These are phyloP conservation scores for Starmerella vaccinii DNA, from an alignment of 805 yeast genomes.

Conservation along the genomic window DNA sequence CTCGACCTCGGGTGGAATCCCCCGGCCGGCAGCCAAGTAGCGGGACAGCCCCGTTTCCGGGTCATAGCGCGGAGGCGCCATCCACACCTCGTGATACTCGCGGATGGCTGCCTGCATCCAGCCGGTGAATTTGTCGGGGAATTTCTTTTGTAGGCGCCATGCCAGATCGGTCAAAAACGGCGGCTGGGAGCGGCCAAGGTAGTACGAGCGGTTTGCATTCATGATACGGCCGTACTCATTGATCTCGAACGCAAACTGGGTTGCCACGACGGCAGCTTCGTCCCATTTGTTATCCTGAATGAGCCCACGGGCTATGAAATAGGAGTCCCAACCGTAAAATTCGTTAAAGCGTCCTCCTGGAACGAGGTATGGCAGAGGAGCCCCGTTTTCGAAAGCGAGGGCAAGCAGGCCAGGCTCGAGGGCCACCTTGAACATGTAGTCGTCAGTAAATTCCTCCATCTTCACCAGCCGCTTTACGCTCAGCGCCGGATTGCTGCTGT, in stretches of 20 bases:
- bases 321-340: constrained; percentile 96
- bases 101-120: constrained; percentile 70
- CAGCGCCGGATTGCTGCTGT: constrained; percentile 28
- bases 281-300: constrained; percentile 54
- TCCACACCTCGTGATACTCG: constrained; percentile 80
- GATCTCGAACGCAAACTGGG: constrained; percentile 83
- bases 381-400: constrained; percentile 50
- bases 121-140: constrained; percentile 50
- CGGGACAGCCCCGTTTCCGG: constrained; percentile 67
- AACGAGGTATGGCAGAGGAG: constrained; percentile 76
- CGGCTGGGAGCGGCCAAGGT: constrained; percentile 86
- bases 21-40: constrained; percentile 80
- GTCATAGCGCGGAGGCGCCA: constrained; percentile 61
- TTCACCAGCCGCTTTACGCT: constrained; percentile 72
- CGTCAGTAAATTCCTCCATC: constrained; percentile 49
- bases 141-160: constrained; percentile 42
- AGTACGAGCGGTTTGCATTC: constrained; percentile 89
- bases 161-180: constrained; percentile 95
- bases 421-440: constrained; percentile 63
- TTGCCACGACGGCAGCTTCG: constrained; percentile 81
- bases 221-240: constrained; percentile 82
- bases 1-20: constrained; percentile 97
- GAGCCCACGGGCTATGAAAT: constrained; percentile 80
- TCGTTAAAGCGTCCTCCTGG: constrained; percentile 98
- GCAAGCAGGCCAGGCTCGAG: constrained; percentile 78